These are phyloP conservation scores for Terfezia boudieri DNA, from an alignment of 495 filamentous ascomycete genomes.

Conservation along the genomic window DNA sequence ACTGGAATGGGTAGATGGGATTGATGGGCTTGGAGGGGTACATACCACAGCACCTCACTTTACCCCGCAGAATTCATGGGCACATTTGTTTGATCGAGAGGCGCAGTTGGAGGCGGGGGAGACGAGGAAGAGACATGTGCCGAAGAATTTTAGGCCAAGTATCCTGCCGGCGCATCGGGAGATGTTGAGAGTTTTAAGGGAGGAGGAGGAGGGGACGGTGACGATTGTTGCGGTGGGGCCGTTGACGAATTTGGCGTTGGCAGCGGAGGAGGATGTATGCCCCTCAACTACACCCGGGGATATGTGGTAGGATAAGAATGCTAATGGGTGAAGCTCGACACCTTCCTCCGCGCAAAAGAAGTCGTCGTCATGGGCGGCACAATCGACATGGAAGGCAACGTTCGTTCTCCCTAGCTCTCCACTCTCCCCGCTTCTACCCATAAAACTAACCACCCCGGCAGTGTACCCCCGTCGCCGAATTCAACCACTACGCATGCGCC, in stretches of 20 bases:
- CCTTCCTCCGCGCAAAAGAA: conserved; percentile 72
- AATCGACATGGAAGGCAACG: conserved; percentile 57
- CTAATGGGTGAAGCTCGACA: conserved; percentile 27
- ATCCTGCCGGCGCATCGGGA: conserved; percentile 50
- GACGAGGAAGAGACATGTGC: background rate
- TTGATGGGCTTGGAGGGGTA: conserved; percentile 78
- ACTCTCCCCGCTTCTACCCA: background rate
- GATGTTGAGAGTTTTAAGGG: conserved; percentile 58
- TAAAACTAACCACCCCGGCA: conserved; percentile 6
- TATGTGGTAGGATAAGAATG: background rate
- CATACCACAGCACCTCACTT: conserved; percentile 69
- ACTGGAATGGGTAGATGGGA: conserved; percentile 39
- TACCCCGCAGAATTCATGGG: conserved; percentile 65
- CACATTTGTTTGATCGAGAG: conserved; percentile 31
- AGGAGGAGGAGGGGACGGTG: conserved; percentile 61
- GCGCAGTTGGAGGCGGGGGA: background rate
- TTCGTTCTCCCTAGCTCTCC: conserved; percentile 8
- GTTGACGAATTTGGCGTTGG: conserved; percentile 72
- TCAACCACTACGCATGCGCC: conserved; percentile 66
- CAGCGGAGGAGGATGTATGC: conserved; percentile 45
- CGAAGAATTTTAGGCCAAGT: conserved; percentile 37
- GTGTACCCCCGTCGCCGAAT: conserved; percentile 56
- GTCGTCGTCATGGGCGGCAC: conserved; percentile 94
- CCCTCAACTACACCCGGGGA: background rate
- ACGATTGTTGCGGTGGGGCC: conserved; percentile 79